Evolutionary conservation across 140 eudicot species (phyloP), one percentile per base, ranked within the genome.

Genomic region (Erigeron philadelphicus): DNA sequence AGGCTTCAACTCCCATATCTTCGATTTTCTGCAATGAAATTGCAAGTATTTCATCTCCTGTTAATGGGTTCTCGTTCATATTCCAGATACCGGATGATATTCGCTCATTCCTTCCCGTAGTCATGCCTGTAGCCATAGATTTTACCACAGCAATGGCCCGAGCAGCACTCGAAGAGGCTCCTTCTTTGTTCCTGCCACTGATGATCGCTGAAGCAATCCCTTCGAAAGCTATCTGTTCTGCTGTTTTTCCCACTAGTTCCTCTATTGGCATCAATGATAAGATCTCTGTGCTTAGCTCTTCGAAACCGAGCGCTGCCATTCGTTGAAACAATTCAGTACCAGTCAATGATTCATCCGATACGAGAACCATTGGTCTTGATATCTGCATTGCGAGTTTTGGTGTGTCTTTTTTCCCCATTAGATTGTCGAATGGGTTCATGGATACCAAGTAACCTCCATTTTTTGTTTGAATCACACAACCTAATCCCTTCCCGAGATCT

Each of bases 351-450:
- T 72, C 70, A 48, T 75, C 56, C 16, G 82, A 71, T 41, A 41
- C 73, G 17, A 89, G 75, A 67, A 92, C 84, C 72, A 89, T 61
- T 8, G 96, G 94, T 59, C 82, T 93, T 11, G 96, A 89, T 67
- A 89, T 69, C 71, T 93, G 98, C 90, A 93, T 79, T 45, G 98
- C 91, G 23, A 93, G 98, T 64, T 93, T 93, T 2, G 96, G 95
- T 13, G 85, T 72, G 68, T 93, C 98, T 62, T 83, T 93, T 46
- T 81, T 84, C 5, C 75, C 72, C 42, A 86, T 69, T 6, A 61
- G 61, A 56, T 80, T 81, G 44, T 93, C 87, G 13, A 80, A 68
- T 35, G 98, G 98, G 75, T 93, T 93, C 85, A 70, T 72, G 18
- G 98, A 74, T 19, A 86, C 90, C 67, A 93, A 80, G 72, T 79